Percentiles rank a stretch among this genome's conserved stretches.
These are phyloP conservation scores for Saccharomyces eubayanus DNA, from an alignment of 805 yeast species.

Conservation along the genomic window DNA sequence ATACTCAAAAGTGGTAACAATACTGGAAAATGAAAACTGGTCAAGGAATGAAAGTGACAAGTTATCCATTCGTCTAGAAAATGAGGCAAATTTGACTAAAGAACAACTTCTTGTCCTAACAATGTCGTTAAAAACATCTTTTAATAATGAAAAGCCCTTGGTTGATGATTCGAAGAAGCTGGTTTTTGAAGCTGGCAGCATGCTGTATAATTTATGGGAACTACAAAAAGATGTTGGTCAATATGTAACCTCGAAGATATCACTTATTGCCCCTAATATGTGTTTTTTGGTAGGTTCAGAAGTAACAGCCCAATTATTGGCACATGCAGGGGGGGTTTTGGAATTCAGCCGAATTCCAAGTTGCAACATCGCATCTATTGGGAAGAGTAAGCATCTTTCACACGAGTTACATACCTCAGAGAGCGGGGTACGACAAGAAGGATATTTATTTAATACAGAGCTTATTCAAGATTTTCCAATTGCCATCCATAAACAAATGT, in stretches of 20 bases:
- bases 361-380: slow-evolving; percentile 76
- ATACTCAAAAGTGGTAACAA: slow-evolving; percentile 45
- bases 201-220: slow-evolving; percentile 39
- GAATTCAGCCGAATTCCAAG: slow-evolving; percentile 66
- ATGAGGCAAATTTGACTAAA: slow-evolving; percentile 37
- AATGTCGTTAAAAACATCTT: slow-evolving; percentile 58
- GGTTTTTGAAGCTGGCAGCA: slow-evolving; percentile 34
- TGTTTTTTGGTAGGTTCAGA: slow-evolving; percentile 63
- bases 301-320: slow-evolving; percentile 64
- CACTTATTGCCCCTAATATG: slow-evolving; percentile 69
- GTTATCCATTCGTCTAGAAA: slow-evolving; percentile 25
- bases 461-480: slow-evolving; percentile 52
- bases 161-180: slow-evolving; percentile 30
- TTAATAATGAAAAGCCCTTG: slow-evolving; percentile 25
- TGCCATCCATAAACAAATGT: slow-evolving; percentile 55
- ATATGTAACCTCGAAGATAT: slow-evolving; percentile 50
- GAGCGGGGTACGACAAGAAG: slow-evolving; percentile 51
- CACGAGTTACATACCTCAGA: slow-evolving; percentile 30
- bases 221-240: slow-evolving; percentile 38
- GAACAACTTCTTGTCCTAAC: slow-evolving; percentile 66
- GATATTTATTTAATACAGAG: slow-evolving; percentile 56
- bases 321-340: slow-evolving; percentile 58
- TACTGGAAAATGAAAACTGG: slow-evolving; percentile 41
- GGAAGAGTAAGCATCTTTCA: slow-evolving; percentile 36
- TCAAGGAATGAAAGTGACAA: slow-evolving; percentile 23